phyloP scores from a whole-genome alignment of 208 protist species.

The Endotrypanum monterogeii region DNA sequence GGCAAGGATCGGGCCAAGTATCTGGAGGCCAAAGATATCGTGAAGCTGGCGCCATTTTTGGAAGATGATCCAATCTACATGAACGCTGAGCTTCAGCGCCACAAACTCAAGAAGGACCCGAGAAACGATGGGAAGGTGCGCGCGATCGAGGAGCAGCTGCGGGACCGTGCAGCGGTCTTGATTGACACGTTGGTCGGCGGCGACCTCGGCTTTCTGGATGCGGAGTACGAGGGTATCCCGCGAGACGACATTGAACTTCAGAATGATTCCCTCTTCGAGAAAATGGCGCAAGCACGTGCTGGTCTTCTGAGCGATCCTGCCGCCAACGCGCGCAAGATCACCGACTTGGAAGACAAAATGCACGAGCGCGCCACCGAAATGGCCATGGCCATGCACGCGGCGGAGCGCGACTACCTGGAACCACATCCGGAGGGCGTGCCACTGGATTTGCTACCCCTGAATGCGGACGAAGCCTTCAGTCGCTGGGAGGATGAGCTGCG shows the following conservation, averaged over 20 bases:
- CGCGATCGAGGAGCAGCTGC: constrained; percentile 46
- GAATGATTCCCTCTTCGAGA: constrained; percentile 47
- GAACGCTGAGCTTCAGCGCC: constrained; percentile 45
- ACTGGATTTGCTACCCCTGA: constrained; percentile 63
- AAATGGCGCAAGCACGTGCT: constrained; percentile 46
- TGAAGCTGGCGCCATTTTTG: constrained; percentile 47
- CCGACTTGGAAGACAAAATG: constrained; percentile 71
- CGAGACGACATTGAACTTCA: constrained; percentile 55
- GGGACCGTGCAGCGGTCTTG: constrained; percentile 35
- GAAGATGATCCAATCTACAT: constrained; percentile 51
- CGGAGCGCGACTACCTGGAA: constrained; percentile 66
- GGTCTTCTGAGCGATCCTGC: constrained; percentile 46
- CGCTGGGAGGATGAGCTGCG: constrained; percentile 64
- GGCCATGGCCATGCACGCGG: constrained; percentile 50
- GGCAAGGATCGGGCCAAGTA: constrained; percentile 66
- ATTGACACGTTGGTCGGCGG: constrained; percentile 27
- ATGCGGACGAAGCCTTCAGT: constrained; percentile 61
- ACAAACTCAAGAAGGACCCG: constrained; percentile 66
- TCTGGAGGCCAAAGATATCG: constrained; percentile 43
- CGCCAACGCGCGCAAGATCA: constrained; percentile 64
- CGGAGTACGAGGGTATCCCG: constrained; percentile 76
- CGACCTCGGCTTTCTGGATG: constrained; percentile 64
- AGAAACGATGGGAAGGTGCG: constrained; percentile 57
- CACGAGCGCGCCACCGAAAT: constrained; percentile 57
- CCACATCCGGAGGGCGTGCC: constrained; percentile 63